Conservation (phyloP, 805 yeast species). For the Priceomyces melissophilus region DNA sequence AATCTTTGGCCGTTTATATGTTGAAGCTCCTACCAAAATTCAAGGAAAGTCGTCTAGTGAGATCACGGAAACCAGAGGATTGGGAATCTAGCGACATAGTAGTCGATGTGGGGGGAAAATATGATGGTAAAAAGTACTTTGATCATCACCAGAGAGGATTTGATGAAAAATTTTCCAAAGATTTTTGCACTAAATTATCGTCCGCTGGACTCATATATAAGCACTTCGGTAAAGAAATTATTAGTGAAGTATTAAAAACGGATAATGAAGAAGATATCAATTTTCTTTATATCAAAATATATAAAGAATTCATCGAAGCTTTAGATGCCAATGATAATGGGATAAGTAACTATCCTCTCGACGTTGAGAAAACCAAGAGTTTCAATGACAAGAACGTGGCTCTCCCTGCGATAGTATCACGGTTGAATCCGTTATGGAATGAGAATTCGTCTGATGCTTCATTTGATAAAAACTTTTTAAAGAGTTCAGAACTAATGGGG, state of each 20-base stretch:
- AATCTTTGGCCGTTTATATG: conserved; percentile 89
- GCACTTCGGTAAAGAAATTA: conserved; percentile 73
- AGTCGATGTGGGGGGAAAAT: conserved; percentile 91
- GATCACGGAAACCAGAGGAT: conserved; percentile 78
- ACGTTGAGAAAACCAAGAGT: conserved; percentile 51
- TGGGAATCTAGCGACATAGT: conserved; percentile 90
- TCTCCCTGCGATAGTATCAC: conserved; percentile 72
- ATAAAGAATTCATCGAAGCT: conserved; percentile 83
- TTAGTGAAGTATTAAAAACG: conserved; percentile 43
- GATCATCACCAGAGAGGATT: conserved; percentile 98
- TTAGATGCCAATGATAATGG: conserved; percentile 97
- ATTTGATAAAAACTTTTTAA: conserved; percentile 61
- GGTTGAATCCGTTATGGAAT: conserved; percentile 85
- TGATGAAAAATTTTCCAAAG: conserved; percentile 61
- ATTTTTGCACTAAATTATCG: conserved; percentile 73
- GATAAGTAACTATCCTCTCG: conserved; percentile 59
- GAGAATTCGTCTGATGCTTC: conserved; percentile 61
- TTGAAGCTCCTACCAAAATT: conserved; percentile 68
- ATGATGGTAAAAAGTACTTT: conserved; percentile 79
- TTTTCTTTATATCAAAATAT: conserved; percentile 69
- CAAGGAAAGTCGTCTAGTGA: conserved; percentile 61
- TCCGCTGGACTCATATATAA: conserved; percentile 94
- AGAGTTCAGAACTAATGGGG: conserved; percentile 84
- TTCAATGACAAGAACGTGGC: conserved; percentile 74
- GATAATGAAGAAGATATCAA: conserved; percentile 46